Conservation (phyloP, 768 basidiomycete genomes). For the Neoboletus magnificus region DNA sequence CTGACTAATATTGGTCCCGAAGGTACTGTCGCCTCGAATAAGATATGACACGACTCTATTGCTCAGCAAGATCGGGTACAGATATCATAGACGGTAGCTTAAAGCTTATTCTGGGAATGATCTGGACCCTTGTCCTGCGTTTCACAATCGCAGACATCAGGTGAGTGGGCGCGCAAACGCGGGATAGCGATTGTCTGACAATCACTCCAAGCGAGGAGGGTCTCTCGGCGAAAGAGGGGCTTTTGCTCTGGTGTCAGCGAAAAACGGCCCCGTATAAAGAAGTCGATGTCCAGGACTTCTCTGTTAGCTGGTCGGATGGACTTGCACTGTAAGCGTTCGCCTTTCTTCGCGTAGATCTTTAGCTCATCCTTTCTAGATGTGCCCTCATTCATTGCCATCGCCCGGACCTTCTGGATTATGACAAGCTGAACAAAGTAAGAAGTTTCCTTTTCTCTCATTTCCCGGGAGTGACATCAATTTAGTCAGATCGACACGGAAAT, state of each 20-base stretch:
- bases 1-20: conserved; percentile 98
- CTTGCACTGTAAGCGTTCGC: conserved; percentile 73
- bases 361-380: conserved; percentile 56
- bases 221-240: conserved; percentile 95
- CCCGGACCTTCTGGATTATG: conserved; percentile 90
- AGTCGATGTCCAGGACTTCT: conserved; percentile 93
- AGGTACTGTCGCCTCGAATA: conserved; percentile 43
- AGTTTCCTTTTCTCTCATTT: not conserved
- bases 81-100: conserved; percentile 99
- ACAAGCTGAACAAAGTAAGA: conserved; percentile 77
- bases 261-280: conserved; percentile 90
- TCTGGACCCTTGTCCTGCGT: conserved; percentile 95
- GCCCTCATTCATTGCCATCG: conserved; percentile 97
- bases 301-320: conserved; percentile 90
- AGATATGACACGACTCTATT: not conserved
- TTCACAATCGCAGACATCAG: conserved; percentile 99
- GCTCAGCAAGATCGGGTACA: conserved; percentile 30
- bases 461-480: conserved; percentile 9
- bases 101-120: conserved; percentile 98
- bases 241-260: conserved; percentile 96
- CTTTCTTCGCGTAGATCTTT: not conserved
- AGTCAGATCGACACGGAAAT: conserved; percentile 79
- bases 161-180: conserved; percentile 42
- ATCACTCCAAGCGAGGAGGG: conserved; percentile 79
- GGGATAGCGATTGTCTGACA: conserved; percentile 6